These are phyloP conservation scores for Irpex lacteus DNA, from an alignment of 1,284 basidiomycete species.

Conservation along the genomic window DNA sequence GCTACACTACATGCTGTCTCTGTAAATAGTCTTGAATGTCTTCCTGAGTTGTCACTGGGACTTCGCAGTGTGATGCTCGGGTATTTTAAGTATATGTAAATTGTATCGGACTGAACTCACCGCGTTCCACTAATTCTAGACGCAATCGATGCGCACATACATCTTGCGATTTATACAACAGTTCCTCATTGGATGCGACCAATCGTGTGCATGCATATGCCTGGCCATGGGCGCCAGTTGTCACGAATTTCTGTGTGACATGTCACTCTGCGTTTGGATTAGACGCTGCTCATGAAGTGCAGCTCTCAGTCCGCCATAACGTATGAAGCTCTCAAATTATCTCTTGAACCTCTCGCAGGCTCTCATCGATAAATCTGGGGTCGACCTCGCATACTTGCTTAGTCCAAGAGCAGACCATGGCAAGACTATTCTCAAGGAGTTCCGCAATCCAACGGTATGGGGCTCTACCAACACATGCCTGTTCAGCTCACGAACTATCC, in stretches of 20 bases:
- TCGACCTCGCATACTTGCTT: constrained; percentile 66
- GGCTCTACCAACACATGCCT: neutral
- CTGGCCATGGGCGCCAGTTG: too few relatives aligned
- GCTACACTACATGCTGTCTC: neutral
- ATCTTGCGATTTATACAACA: neutral
- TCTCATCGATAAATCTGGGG: constrained; percentile 61
- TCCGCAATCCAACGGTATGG: constrained; percentile 62
- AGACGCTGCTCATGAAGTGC: neutral
- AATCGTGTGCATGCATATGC: too few relatives aligned
- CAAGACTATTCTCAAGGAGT: constrained; percentile 70
- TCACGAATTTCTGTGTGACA: too few relatives aligned
- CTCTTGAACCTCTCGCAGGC: constrained; percentile 60
- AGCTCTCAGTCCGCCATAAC: constrained; percentile 17
- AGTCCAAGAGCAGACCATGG: constrained; percentile 71
- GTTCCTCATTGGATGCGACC: too few relatives aligned
- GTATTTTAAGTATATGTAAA: neutral
- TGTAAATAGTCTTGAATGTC: neutral
- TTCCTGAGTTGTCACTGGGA: neutral
- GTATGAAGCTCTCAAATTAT: constrained; percentile 58
- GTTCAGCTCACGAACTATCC: neutral
- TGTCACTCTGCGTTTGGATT: neutral
- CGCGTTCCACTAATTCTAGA: neutral
- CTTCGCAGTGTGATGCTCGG: neutral
- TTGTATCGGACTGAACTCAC: neutral
- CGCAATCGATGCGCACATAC: neutral